Percentiles rank a stretch among this genome's conserved stretches.
Evolutionary conservation across 169 alveolate genomes (phyloP).

Genomic region (Plasmodium falciparum): DNA sequence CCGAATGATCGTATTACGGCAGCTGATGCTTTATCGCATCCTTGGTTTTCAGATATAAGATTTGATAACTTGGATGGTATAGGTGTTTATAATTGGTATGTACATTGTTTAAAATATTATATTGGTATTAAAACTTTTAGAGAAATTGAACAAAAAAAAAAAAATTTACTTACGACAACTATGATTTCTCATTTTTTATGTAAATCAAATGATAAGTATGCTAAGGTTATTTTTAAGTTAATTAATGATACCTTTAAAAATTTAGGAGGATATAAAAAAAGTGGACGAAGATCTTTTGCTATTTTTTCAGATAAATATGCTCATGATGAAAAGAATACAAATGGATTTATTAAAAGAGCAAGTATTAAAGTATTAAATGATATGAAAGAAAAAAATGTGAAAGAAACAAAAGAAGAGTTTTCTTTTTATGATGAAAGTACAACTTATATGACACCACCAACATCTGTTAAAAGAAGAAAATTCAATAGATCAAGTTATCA

Average conservation of each 20-base stretch:
- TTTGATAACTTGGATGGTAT: slow-evolving; percentile 86
- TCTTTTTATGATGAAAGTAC: slow-evolving; percentile 64
- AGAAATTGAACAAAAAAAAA: slow-evolving; percentile 84
- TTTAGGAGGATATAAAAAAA: slow-evolving; percentile 75
- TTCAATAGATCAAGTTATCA: slow-evolving; percentile 62
- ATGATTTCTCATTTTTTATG: slow-evolving; percentile 86
- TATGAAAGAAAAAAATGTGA: slow-evolving; percentile 71
- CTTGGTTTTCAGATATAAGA: slow-evolving; percentile 91
- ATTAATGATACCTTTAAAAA: slow-evolving; percentile 71
- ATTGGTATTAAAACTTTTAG: slow-evolving; percentile 84
- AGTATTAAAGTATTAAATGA: slow-evolving; percentile 70
- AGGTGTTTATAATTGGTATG: slow-evolving; percentile 88
- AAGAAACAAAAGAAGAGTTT: slow-evolving; percentile 53
- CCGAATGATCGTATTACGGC: slow-evolving; percentile 96
- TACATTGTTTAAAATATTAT: slow-evolving; percentile 84
- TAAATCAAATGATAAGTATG: slow-evolving; percentile 72
- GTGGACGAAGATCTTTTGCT: slow-evolving; percentile 75
- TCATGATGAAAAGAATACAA: slow-evolving; percentile 40
- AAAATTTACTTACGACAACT: slow-evolving; percentile 84
- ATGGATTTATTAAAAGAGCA: slow-evolving; percentile 73
- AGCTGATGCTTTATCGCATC: slow-evolving; percentile 96
- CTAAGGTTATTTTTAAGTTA: slow-evolving; percentile 52
- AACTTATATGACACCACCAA: slow-evolving; percentile 8
- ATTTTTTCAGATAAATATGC: slow-evolving; percentile 73
- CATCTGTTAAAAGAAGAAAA: slow-evolving; percentile 35